Base-by-base conservation (phyloP, 192 early-diverging fungal species). In the Ambispora gerdemannii region DNA sequence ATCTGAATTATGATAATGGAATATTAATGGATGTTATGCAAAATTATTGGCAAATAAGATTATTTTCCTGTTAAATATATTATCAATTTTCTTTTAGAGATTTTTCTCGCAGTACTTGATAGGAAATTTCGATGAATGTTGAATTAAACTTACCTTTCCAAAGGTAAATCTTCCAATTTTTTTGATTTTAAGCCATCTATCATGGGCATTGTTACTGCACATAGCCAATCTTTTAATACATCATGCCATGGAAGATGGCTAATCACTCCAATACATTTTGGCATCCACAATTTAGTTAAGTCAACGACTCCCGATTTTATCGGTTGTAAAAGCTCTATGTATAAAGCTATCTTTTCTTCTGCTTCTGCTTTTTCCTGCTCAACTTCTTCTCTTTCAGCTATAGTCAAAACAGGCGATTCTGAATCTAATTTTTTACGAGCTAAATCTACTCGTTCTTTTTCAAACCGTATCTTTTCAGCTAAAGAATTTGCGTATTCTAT, bases 181-280 rank as follows among this genome's bases (percentile, higher is more conserved):
- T 19, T 66, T 24, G 58, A 63, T 36, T 81, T 77, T 4, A 88
- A 79, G 11, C 83, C 86, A 28, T 84, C 84, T 6, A 83, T 64
- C 24, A 79, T 77, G 1, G 86, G 79, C 7, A 81, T 53, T 17
- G 87, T 52, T n/a, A 93, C 77, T 24, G 78, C 81, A 50, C 85
- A 78, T 13, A 92, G 71, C 92, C 92, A 93, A 70, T 93, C 92
- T 43, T 86, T 80, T 43, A 91, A 76, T 20, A 93, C 71, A 53
- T 90, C 84, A 71, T 88, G 82, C 81, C 88, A 93, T 35, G 92
- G 86, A 70, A 88, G 83, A 22, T 82, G 80, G 68, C 91, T 88
- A 24, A 91, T 71, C 11, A 93, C 73, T 0, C 92, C 92, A 24
- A 92, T 73, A 59, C 80, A 77, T 38, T 86, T 75, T 28, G 90